phyloP scores from a whole-genome alignment of 306 rosid genomes.

The Ammopiptanthus mongolicus region DNA sequence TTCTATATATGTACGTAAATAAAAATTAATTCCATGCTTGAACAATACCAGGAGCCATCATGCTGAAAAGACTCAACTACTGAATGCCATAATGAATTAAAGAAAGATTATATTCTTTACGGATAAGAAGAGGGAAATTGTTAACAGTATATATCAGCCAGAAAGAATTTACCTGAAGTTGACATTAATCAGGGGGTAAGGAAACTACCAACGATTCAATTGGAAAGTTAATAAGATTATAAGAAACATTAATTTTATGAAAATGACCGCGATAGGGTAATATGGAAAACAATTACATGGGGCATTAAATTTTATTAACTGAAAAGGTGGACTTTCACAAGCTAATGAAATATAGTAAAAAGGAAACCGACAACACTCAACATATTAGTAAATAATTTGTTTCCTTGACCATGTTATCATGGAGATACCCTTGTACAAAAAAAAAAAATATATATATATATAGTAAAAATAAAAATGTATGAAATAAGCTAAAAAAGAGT shows the following conservation, averaged over 20 bases:
- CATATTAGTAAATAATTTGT: too few relatives aligned
- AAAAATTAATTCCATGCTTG: not conserved
- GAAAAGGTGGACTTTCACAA: too few relatives aligned
- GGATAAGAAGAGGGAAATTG: slow-evolving; percentile 28
- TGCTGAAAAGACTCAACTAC: slow-evolving; percentile 45
- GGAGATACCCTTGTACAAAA: too few relatives aligned
- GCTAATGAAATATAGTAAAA: too few relatives aligned
- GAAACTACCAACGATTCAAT: not conserved
- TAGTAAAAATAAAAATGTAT: too few relatives aligned
- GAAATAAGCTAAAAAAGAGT: too few relatives aligned
- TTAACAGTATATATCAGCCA: not conserved
- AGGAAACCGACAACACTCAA: too few relatives aligned
- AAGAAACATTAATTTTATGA: not conserved
- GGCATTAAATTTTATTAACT: not conserved
- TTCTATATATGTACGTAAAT: not conserved
- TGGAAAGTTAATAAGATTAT: not conserved
- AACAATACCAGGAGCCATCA: slow-evolving; percentile 6
- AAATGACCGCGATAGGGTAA: not conserved
- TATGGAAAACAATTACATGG: not conserved
- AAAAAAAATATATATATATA: too few relatives aligned
- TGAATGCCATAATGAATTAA: slow-evolving; percentile 6
- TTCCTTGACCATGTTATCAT: too few relatives aligned
- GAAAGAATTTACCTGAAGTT: slow-evolving; percentile 5
- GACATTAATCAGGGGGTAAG: slow-evolving; percentile 2
- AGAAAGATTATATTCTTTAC: slow-evolving; percentile 33